Conservation (phyloP, 1,284 basidiomycete genomes). For the Grifola frondosa region DNA sequence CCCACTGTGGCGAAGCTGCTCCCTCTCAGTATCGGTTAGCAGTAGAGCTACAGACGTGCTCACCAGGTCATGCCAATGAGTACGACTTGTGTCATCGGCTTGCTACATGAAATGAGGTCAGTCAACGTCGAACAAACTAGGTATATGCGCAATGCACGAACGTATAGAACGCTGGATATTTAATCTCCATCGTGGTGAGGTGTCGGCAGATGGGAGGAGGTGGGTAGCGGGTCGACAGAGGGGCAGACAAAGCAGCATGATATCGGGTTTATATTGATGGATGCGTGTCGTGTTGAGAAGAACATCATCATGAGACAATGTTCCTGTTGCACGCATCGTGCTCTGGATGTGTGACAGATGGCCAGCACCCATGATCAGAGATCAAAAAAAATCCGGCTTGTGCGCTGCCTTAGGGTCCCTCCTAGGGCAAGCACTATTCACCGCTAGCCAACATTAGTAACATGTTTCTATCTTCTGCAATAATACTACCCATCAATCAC, state of each 20-base stretch:
- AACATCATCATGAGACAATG: conserved; percentile 11
- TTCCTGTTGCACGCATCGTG: conserved; percentile 14
- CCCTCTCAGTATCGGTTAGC: conserved; percentile 5
- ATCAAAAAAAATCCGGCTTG: background rate
- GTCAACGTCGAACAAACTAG: background rate
- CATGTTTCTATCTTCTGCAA: background rate
- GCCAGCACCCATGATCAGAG: background rate
- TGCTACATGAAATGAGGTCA: conserved; percentile 15
- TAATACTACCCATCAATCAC: too few relatives aligned
- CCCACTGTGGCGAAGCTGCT: conserved; percentile 43
- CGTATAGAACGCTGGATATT: conserved; percentile 33
- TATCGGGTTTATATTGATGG: conserved; percentile 13
- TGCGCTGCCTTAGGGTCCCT: background rate
- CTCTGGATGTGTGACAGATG: conserved; percentile 12
- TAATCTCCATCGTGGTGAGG: conserved; percentile 22
- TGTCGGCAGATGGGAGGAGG: conserved; percentile 2
- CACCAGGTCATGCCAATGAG: conserved; percentile 45
- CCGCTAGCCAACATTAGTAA: background rate
- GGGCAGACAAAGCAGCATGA: too few relatives aligned
- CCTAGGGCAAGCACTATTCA: too few relatives aligned
- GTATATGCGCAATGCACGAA: conserved; percentile 12
- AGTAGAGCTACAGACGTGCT: too few relatives aligned
- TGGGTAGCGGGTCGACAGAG: conserved; percentile 11
- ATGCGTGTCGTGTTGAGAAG: conserved; percentile 13
- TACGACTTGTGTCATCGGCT: conserved; percentile 42